Evolutionary conservation across 495 filamentous ascomycete species (phyloP), one percentile per base, ranked within the genome.

Genomic region (Hypoxylon fuscum): DNA sequence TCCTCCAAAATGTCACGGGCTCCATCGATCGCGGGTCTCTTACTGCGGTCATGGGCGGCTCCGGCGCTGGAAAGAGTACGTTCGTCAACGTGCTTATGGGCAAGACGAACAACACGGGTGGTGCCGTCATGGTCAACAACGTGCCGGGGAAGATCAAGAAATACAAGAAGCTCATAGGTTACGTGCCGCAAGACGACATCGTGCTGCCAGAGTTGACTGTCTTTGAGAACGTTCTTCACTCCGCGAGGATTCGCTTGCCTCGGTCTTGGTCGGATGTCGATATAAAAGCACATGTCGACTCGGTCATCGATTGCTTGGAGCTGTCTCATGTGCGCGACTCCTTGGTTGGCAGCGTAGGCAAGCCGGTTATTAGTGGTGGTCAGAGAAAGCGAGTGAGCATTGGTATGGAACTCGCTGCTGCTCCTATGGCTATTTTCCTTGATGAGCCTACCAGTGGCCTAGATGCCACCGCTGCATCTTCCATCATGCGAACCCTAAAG

Each of bases 401-500:
- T 51, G 78, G 79, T 0, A 79, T 84, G 67, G 86, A 89, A 68
- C 74, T 89, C 3, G 85, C 85, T 1, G 85, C 85, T 12, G 84
- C 84, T n/a, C 87, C 87, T 0, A 86, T 85, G 70, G 74, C 85
- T 20, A 80, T 89, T 27, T 88, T 89, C 67, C 74, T 88, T 55
- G 87, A 88, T 54, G 86, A 88, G 59, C 86, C 86, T 0, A 89
- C 86, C 0, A 85, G 83, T 9, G 86, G 86, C 15, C 78, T 89
- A 8, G 87, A 89, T 64, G 84, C 85, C 0, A 87, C 86, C 8
- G 79, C 82, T 31, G 86, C 86, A 9, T 84, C 79, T 17, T 85
- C 82, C 20, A 86, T 88, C 57, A 82, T 89, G 76, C 67, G 74
- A 1, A 75, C 78, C 1, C 68, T 81, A 7, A 74, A 75, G 46